These are phyloP conservation scores for Tulasnella sp. DNA, from an alignment of 768 basidiomycete species.

Conservation along the genomic window DNA sequence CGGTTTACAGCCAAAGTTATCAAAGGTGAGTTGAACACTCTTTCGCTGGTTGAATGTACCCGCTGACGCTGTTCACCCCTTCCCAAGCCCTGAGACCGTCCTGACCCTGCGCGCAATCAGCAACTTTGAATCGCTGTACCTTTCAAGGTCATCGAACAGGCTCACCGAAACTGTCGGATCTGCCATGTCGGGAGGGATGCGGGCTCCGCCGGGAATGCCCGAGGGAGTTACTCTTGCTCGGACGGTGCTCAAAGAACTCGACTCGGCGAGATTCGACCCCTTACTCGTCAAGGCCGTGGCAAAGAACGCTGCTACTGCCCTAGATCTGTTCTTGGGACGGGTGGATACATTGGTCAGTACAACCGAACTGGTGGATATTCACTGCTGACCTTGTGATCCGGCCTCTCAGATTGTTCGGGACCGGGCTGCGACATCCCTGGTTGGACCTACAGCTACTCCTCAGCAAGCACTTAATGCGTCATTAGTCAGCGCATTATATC, in stretches of 20 bases:
- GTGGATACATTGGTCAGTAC: conserved; percentile 69
- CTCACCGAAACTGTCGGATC: conserved; percentile 82
- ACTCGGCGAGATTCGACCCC: conserved; percentile 91
- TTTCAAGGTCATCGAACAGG: conserved; percentile 78
- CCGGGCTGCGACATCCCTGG: conserved; percentile 71
- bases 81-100: conserved; percentile 85
- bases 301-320: conserved; percentile 64
- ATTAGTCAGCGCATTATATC: conserved; percentile 77
- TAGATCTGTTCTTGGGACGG: conserved; percentile 70
- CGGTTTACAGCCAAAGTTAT: conserved; percentile 76
- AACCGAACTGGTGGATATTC: neutral
- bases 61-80: neutral
- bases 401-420: conserved; percentile 66
- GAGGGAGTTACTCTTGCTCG: conserved; percentile 82
- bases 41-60: neutral
- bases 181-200: conserved; percentile 71
- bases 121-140: conserved; percentile 84
- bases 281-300: conserved; percentile 79
- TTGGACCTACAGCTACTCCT: conserved; percentile 76
- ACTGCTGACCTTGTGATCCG: neutral
- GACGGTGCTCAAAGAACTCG: conserved; percentile 84
- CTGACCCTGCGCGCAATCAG: conserved; percentile 82
- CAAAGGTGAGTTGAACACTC: conserved; percentile 67
- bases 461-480: conserved; percentile 79
- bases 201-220: conserved; percentile 67